phyloP scores from a whole-genome alignment of 257 asterid genomes.

The Hygrophila difformis region DNA sequence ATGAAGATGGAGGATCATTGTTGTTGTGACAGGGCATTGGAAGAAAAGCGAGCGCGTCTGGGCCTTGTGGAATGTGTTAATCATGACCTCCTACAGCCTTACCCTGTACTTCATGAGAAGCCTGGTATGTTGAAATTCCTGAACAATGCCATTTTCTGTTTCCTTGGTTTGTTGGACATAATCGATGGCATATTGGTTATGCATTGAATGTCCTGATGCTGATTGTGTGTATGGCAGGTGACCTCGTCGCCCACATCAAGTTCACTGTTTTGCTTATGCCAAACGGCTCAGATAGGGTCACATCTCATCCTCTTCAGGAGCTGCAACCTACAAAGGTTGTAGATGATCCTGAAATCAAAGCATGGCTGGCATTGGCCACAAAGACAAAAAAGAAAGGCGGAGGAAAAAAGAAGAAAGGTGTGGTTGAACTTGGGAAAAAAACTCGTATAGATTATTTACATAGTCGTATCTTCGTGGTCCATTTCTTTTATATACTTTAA shows the following conservation, averaged over 20 bases:
- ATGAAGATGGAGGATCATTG: background rate
- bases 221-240: slow-evolving; percentile 65
- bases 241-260: slow-evolving; percentile 82
- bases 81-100: slow-evolving; percentile 92
- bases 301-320: slow-evolving; percentile 83
- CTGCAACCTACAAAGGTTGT: slow-evolving; percentile 53
- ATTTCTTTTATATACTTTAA: background rate
- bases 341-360: slow-evolving; percentile 83
- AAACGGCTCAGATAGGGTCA: slow-evolving; percentile 82
- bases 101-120: slow-evolving; percentile 90
- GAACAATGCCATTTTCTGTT: too few species aligned
- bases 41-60: slow-evolving; percentile 85
- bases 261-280: slow-evolving; percentile 91
- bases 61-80: slow-evolving; percentile 88
- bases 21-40: slow-evolving; percentile 63
- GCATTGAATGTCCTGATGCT: too few species aligned
- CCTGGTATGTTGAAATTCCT: slow-evolving; percentile 52
- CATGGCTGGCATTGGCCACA: slow-evolving; percentile 56
- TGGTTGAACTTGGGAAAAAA: slow-evolving; percentile 1
- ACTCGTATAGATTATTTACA: background rate
- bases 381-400: slow-evolving; percentile 94
- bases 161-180: too few species aligned
- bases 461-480: background rate
- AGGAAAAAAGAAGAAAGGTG: slow-evolving; percentile 95
- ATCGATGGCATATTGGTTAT: too few species aligned